Percentiles rank a stretch among this genome's conserved stretches.
These are phyloP conservation scores for Paralagenidium karlingii DNA, from an alignment of 352 stramenopile species.

Conservation along the genomic window DNA sequence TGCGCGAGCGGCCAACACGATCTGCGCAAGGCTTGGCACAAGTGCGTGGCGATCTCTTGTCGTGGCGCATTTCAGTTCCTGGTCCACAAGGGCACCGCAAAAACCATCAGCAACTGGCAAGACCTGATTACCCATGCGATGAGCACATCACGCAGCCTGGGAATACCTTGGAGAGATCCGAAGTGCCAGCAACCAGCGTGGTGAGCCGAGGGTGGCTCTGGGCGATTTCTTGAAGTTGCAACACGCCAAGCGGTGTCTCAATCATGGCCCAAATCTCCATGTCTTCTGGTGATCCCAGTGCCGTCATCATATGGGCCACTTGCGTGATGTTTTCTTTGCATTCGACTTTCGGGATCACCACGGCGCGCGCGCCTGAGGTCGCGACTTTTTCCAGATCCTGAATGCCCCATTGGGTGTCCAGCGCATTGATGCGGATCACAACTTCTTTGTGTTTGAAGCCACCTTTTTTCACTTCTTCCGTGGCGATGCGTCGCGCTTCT, in stretches of 20 bases:
- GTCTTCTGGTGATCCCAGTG: slow-evolving; percentile 5
- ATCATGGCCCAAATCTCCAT: slow-evolving; percentile 27
- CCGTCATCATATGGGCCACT: slow-evolving; percentile 10
- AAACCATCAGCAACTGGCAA: no score
- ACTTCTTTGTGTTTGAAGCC: slow-evolving; percentile 9
- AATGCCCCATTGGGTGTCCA: slow-evolving; percentile 15
- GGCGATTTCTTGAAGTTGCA: no score
- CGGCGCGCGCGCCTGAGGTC: slow-evolving; percentile 6
- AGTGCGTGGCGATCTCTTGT: slow-evolving; percentile 4
- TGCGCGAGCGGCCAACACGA: slow-evolving; percentile 14
- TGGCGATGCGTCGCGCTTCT: slow-evolving; percentile 9
- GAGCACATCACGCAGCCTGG: no score
- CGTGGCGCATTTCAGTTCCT: slow-evolving; percentile 8
- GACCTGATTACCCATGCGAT: no score
- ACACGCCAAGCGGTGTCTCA: slow-evolving; percentile 19
- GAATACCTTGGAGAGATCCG: no score
- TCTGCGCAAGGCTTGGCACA: slow-evolving; percentile 7
- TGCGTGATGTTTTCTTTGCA: slow-evolving; percentile 13
- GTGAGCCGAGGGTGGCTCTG: no score
- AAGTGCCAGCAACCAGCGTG: no score
- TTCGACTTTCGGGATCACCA: slow-evolving; percentile 24
- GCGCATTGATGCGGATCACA: slow-evolving; percentile 19
- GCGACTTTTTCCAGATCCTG: slow-evolving; percentile 10
- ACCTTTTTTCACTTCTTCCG: slow-evolving; percentile 9
- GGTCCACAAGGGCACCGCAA: slow-evolving; percentile 2